These are phyloP conservation scores for Rutidosis leptorrhynchoides DNA, from an alignment of 129 eudicot genomes.

Conservation along the genomic window DNA sequence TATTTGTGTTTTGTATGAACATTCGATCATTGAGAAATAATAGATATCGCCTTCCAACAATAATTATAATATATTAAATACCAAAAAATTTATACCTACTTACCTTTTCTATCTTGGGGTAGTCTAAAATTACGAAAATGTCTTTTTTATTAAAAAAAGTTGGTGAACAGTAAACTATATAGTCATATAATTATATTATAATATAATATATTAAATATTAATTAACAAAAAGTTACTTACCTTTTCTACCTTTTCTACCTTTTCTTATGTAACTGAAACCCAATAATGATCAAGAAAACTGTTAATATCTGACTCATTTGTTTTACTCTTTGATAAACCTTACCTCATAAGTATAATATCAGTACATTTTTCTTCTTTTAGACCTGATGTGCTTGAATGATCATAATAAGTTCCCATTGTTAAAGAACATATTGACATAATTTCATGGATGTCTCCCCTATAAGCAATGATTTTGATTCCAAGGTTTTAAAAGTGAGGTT, in stretches of 20 bases:
- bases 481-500: slow-evolving; percentile 20
- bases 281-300: slow-evolving; percentile 33
- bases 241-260: background rate
- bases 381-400: background rate
- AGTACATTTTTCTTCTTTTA: background rate
- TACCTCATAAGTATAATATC: background rate
- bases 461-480: slow-evolving; percentile 17
- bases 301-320: slow-evolving; percentile 14
- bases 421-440: slow-evolving; percentile 2
- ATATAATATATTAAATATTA: too few species aligned
- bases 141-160: too few species aligned
- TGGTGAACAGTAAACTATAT: too few species aligned
- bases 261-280: slow-evolving; percentile 28
- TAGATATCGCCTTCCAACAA: too few species aligned
- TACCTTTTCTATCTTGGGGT: too few species aligned
- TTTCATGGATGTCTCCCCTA: slow-evolving; percentile 25
- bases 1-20: too few species aligned
- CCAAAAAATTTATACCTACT: too few species aligned
- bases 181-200: too few species aligned
- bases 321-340: background rate
- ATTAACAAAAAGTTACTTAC: slow-evolving; percentile 4
- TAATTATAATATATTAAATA: too few species aligned
- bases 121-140: too few species aligned
- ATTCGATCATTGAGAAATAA: too few species aligned
- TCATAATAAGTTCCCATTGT: background rate